Percentiles rank a stretch among this genome's conserved stretches.
phyloP scores from a whole-genome alignment of 305 asterid genomes.

The Fraxinus paxiana region DNA sequence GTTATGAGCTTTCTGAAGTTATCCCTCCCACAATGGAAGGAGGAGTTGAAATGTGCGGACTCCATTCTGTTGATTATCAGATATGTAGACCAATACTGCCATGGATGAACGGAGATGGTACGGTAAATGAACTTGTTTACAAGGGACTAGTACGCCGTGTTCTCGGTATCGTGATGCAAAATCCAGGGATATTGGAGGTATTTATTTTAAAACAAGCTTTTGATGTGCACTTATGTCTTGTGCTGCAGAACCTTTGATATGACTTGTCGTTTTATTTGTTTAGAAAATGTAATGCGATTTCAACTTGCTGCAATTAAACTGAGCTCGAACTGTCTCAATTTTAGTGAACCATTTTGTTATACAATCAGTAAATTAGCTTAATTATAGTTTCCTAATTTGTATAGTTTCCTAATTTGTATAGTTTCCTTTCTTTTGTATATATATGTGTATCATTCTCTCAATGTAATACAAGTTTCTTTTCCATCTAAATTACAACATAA shows the following conservation, averaged over 20 bases:
- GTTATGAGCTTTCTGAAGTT: conserved; percentile 32
- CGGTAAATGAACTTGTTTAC: conserved; percentile 67
- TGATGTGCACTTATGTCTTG: background rate
- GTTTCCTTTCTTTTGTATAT: too few relatives aligned
- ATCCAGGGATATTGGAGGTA: conserved; percentile 91
- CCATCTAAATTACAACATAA: too few relatives aligned
- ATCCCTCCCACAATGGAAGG: conserved; percentile 27
- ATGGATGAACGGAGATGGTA: conserved; percentile 91
- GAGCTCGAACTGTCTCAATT: background rate
- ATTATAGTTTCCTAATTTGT: too few relatives aligned
- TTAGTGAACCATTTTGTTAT: background rate
- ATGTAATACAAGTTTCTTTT: too few relatives aligned
- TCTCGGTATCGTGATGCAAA: conserved; percentile 83
- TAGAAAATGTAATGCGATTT: background rate
- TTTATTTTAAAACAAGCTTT: conserved; percentile 14
- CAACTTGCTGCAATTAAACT: background rate
- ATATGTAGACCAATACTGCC: conserved; percentile 62
- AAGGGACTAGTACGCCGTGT: conserved; percentile 75
- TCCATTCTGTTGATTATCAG: conserved; percentile 34
- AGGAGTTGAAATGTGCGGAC: conserved; percentile 25
- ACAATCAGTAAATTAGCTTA: too few relatives aligned
- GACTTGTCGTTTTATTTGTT: background rate
- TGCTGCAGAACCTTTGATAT: background rate
- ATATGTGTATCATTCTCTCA: too few relatives aligned
- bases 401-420: too few relatives aligned